Evolutionary conservation across 352 stramenopile species (phyloP), one percentile per base, ranked within the genome.

Genomic region (Phytophthora foliorum): DNA sequence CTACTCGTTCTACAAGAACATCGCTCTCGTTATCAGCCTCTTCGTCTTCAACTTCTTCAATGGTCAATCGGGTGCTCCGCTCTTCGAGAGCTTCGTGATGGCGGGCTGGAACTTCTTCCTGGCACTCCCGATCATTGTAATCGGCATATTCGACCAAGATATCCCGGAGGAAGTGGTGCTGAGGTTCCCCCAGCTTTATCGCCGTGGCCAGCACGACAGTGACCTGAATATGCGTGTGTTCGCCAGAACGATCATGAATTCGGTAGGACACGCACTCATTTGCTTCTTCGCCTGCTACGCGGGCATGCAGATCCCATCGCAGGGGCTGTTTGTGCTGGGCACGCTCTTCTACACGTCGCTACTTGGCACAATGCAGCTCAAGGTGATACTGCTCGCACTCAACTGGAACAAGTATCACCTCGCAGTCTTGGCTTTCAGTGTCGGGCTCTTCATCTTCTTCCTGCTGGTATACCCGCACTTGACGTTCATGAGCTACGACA

Each of bases 1-100:
- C 9, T 99, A 98, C 72, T 98, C 97, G 34, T 99, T 99, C 75
- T 99, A 99, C 91, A 99, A 99, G 81, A 99, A 99, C 84, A 96
- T 98, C 57, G 83, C 97, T 29, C 89, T 99, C 22, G 93, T 98
- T 55, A 91, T 98, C 36, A 92, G 81, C 49, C 77, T 98, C 56
- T 98, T 98, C 71, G 74, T 98, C 5, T 92, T 91, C 71, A 97
- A 94, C 66, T 90, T 98, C 44, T 97, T 87, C 76, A 98, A 95
- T 69, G 95, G 94, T 16, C 96, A 98, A 55, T 98, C 90, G 17
- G 96, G 84, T 34, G 67, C 75, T 16, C 77, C 89, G 24, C 63
- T 97, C 1, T 96, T 94, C 48, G 89, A 96, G 72, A 88, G 77
- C 27, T 92, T 90, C 42, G 81, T 92, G 25, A 90, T 92, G 79